phyloP scores from a whole-genome alignment of 2,329 filamentous ascomycete species.

The Pseudocercospora musae region DNA sequence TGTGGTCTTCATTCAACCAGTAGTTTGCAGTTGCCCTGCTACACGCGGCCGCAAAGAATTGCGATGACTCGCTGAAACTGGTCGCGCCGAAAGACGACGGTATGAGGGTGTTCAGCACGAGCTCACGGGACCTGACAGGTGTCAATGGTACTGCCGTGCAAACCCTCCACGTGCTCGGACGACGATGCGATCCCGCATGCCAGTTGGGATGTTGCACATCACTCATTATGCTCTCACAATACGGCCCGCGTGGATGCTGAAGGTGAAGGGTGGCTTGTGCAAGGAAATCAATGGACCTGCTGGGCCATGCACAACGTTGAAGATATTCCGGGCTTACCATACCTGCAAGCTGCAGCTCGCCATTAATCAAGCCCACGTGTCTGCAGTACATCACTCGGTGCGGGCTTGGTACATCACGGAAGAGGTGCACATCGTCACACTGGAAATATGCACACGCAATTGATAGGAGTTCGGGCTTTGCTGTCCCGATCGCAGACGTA shows the following conservation, averaged over 20 bases:
- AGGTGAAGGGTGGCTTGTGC: neutral
- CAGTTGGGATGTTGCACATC: neutral
- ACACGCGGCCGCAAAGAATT: neutral
- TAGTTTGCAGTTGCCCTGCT: neutral
- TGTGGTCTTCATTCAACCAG: neutral
- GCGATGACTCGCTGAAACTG: neutral
- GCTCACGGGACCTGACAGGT: slow-evolving; percentile 1
- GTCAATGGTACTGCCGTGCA: neutral
- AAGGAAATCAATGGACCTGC: neutral
- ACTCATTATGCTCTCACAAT: neutral
- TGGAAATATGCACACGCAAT: neutral
- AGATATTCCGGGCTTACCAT: neutral
- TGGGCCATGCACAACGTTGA: neutral
- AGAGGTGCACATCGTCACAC: neutral
- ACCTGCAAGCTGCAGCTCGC: neutral
- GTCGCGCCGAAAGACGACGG: neutral
- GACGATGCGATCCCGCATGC: neutral
- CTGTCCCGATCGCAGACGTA: neutral
- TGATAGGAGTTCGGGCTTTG: neutral
- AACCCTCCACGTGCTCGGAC: neutral
- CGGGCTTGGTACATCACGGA: neutral
- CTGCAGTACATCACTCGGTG: neutral
- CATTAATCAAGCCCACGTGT: slow-evolving; percentile 4
- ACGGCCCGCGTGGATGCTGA: neutral
- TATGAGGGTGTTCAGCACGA: neutral